phyloP scores from a whole-genome alignment of 2,329 filamentous ascomycete species.

The Xylaria sp. region DNA sequence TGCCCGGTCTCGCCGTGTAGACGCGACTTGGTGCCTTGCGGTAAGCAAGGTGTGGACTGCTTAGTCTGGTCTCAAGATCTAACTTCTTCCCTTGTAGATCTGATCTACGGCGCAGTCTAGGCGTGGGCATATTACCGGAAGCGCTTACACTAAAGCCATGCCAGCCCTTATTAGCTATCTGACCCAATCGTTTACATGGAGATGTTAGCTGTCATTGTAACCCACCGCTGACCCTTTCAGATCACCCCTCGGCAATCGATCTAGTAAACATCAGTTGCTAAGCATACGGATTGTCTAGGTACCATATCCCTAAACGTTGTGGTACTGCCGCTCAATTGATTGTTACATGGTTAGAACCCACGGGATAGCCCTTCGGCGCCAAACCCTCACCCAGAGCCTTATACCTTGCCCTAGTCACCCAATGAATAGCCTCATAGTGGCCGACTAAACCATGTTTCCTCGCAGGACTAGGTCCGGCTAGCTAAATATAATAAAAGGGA shows the following conservation, averaged over 20 bases:
- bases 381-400: neutral
- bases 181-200: neutral
- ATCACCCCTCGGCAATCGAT: neutral
- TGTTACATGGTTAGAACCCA: neutral
- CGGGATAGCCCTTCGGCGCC: neutral
- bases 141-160: neutral
- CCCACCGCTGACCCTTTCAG: too few relatives aligned
- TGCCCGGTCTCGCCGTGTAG: neutral
- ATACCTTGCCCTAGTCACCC: too few relatives aligned
- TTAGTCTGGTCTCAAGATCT: neutral
- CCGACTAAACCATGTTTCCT: neutral
- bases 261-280: neutral
- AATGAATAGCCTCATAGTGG: neutral
- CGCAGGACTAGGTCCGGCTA: neutral
- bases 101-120: conserved; percentile 9
- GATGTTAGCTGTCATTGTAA: conserved; percentile 1
- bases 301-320: neutral
- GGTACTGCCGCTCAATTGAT: neutral
- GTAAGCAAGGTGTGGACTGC: neutral
- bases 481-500: neutral
- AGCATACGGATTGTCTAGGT: neutral
- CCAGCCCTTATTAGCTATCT: too few relatives aligned
- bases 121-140: neutral
- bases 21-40: conserved; percentile 2
- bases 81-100: conserved; percentile 16